Evolutionary conservation across 495 filamentous ascomycete species (phyloP), one percentile per base, ranked within the genome.

Genomic region (Annulohypoxylon stygium): DNA sequence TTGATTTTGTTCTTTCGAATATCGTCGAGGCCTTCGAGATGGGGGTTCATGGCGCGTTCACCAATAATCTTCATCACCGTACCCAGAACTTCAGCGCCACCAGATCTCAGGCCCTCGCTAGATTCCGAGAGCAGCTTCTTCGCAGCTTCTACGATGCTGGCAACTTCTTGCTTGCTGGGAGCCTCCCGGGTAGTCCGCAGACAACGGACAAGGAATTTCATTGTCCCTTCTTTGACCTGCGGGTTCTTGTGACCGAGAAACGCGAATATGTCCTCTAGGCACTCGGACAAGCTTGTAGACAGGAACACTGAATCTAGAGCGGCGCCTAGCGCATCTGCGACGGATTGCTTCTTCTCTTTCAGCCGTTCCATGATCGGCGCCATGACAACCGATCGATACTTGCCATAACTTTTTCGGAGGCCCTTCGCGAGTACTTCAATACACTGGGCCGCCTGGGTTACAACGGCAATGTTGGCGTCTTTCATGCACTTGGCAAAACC

Each of bases 1-100:
- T 97, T 98, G 78, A 98, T 92, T 82, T 98, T 99, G 23, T 88
- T 91, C 83, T 97, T 98, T 62, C 94, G 88, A 64, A 98, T 97
- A 25, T 99, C 96, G 76, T 99, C 97, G 14, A 99, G 83, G 0
- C 93, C 94, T 70, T 98, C 95, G n/a, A 99, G 82, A 78, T 97
- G 93, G 6, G 93, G 93, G 48, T 91, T 93, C 96, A 98, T 99
- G n/a, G 91, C 91, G 45, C 96, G 88, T 77, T 99, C 97, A 48
- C 97, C 95, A 85, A 98, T 91, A 54, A 99, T 98, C 86, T 98
- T 98, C 96, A 98, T 98, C 71, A 99, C 80, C 0, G 94, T 97
- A 69, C 97, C 97, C 16, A 99, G 84, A 37, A 94, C 89, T 76
- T 99, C 97, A 11, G 95, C 94, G 76, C 93, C 96, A 48, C 93